Evolutionary conservation across 495 filamentous ascomycete genomes (phyloP).

Genomic region (Aspergillus nanangensis): DNA sequence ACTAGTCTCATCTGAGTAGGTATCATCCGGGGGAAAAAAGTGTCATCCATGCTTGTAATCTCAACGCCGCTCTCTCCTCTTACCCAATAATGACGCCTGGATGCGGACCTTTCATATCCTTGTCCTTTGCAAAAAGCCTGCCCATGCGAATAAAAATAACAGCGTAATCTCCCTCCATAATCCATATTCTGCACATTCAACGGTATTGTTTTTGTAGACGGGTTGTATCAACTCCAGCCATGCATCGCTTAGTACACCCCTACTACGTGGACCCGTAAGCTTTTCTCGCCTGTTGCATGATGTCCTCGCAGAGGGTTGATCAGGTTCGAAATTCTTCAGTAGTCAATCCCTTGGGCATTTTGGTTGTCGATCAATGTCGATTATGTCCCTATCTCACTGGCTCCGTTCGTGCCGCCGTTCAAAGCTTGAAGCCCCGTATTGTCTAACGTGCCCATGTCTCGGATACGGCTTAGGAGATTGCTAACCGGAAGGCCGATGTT

Average conservation of each 20-base stretch:
- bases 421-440: slow-evolving; percentile 5
- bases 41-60: neutral
- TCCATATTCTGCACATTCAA: too few relatives aligned
- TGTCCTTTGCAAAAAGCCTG: neutral
- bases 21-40: neutral
- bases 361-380: too few relatives aligned
- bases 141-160: neutral
- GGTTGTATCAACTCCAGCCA: too few relatives aligned
- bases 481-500: slow-evolving; percentile 34
- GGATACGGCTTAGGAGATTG: slow-evolving; percentile 32
- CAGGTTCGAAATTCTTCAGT: too few relatives aligned
- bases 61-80: neutral
- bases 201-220: too few relatives aligned
- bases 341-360: too few relatives aligned
- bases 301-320: neutral
- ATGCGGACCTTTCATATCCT: neutral
- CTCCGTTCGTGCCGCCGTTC: slow-evolving; percentile 9
- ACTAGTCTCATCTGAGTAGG: slow-evolving; percentile 1
- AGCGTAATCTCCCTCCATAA: too few relatives aligned
- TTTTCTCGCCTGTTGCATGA: too few relatives aligned
- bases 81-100: neutral
- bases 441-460: slow-evolving; percentile 18
- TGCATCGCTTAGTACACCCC: neutral
- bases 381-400: slow-evolving; percentile 8
- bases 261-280: neutral